phyloP scores from a whole-genome alignment of 2,329 filamentous ascomycete species.

The Exserohilum rostratum region DNA sequence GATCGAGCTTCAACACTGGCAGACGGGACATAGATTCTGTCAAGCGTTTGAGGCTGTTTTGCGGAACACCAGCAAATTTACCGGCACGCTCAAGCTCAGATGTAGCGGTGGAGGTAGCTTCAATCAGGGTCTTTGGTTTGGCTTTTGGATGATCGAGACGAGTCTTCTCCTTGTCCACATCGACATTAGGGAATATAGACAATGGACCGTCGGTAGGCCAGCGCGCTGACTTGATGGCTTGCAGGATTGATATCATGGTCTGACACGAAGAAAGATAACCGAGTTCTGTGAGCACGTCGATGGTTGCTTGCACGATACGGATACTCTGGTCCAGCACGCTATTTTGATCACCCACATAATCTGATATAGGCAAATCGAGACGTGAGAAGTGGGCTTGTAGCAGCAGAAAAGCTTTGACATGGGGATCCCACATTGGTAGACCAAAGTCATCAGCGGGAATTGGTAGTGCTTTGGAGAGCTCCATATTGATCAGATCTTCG shows the following conservation, averaged over 20 bases:
- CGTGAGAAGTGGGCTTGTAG: conserved; percentile 95
- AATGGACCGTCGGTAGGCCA: conserved; percentile 86
- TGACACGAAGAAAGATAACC: conserved; percentile 77
- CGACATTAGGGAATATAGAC: conserved; percentile 78
- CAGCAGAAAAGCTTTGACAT: conserved; percentile 93
- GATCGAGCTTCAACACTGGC: conserved; percentile 69
- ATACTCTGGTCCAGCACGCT: conserved; percentile 92
- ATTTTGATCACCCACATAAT: conserved; percentile 94
- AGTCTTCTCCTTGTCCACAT: conserved; percentile 52
- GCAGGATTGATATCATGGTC: conserved; percentile 83
- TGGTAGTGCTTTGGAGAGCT: conserved; percentile 82
- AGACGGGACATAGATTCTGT: conserved; percentile 68
- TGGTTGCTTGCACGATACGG: conserved; percentile 92
- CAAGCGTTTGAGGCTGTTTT: conserved; percentile 55
- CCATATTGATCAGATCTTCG: conserved; percentile 94
- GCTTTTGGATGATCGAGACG: conserved; percentile 50
- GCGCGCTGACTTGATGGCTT: conserved; percentile 88
- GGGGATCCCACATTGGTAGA: conserved; percentile 96
- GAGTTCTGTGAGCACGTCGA: conserved; percentile 92
- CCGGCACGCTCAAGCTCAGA: conserved; percentile 45
- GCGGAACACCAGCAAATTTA: conserved; percentile 59
- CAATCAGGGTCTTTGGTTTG: conserved; percentile 46
- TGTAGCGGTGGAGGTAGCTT: conserved; percentile 39
- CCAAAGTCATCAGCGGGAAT: conserved; percentile 67
- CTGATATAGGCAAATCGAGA: conserved; percentile 88